These are phyloP conservation scores for Neofusicoccum umdonicola DNA, from an alignment of 2,329 filamentous ascomycete species.

Conservation along the genomic window DNA sequence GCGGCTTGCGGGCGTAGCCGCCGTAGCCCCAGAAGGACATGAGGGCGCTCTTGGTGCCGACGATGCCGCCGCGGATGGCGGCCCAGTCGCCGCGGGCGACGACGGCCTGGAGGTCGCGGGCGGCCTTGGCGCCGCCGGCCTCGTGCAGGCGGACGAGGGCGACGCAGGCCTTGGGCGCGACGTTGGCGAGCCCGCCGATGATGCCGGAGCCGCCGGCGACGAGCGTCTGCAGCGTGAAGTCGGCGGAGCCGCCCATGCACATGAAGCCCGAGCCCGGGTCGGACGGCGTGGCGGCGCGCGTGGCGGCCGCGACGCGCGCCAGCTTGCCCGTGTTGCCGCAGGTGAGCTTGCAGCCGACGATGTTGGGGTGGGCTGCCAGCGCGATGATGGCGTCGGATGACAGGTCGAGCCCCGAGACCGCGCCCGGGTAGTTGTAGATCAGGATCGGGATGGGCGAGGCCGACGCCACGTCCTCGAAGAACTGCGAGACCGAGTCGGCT, in stretches of 20 bases:
- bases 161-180: slow-evolving; percentile 65
- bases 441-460: slow-evolving; percentile 63
- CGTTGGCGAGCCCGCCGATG: slow-evolving; percentile 69
- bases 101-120: slow-evolving; percentile 62
- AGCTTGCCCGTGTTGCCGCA: slow-evolving; percentile 70
- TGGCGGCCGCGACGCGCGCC: slow-evolving; percentile 57
- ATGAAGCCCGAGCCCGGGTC: slow-evolving; percentile 57
- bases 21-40: slow-evolving; percentile 65
- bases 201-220: slow-evolving; percentile 69
- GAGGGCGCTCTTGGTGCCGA: slow-evolving; percentile 66
- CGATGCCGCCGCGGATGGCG: slow-evolving; percentile 66
- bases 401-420: slow-evolving; percentile 62
- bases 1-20: slow-evolving; percentile 58
- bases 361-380: slow-evolving; percentile 62
- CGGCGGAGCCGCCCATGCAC: slow-evolving; percentile 69
- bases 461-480: slow-evolving; percentile 65
- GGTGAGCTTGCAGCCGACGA: slow-evolving; percentile 67
- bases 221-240: slow-evolving; percentile 70
- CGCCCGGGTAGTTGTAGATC: slow-evolving; percentile 69
- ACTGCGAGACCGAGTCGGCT: slow-evolving; percentile 58
- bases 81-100: slow-evolving; percentile 68
- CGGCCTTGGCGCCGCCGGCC: slow-evolving; percentile 59
- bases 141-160: slow-evolving; percentile 60
- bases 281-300: slow-evolving; percentile 37
- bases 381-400: slow-evolving; percentile 61